phyloP scores from a whole-genome alignment of 202 grass and related monocot species.

The Panicum hallii region DNA sequence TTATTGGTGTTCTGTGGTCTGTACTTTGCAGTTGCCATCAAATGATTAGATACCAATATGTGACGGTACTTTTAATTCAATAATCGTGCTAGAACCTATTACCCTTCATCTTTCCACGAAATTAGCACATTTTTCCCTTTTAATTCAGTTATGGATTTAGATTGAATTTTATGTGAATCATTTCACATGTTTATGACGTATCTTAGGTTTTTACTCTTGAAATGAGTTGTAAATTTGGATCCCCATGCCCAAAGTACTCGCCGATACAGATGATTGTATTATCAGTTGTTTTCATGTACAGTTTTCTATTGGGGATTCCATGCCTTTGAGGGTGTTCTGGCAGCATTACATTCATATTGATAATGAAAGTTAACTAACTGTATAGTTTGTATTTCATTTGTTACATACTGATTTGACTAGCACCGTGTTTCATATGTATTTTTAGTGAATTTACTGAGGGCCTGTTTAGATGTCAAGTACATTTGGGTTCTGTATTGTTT shows the following conservation, averaged over 20 bases:
- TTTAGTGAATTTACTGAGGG: not conserved
- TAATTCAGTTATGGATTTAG: not conserved
- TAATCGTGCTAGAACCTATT: not conserved
- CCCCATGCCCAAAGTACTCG: not conserved
- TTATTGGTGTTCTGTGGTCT: not conserved
- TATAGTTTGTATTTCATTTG: not conserved
- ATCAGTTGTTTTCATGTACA: not conserved
- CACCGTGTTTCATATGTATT: not conserved
- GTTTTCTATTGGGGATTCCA: not conserved
- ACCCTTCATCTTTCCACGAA: not conserved
- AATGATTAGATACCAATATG: not conserved
- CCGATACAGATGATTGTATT: not conserved
- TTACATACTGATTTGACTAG: not conserved
- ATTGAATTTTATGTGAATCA: not conserved
- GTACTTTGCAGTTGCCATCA: constrained; percentile 5
- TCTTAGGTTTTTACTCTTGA: not conserved
- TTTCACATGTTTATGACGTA: not conserved
- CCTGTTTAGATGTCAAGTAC: not conserved
- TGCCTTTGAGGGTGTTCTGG: not conserved
- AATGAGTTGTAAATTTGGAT: not conserved
- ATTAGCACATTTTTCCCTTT: not conserved
- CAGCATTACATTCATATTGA: not conserved
- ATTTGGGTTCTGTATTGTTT: not conserved
- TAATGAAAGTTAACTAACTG: not conserved
- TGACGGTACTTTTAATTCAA: not conserved